These are phyloP conservation scores for Babesia bigemina DNA, from an alignment of 169 alveolate genomes.

Conservation along the genomic window DNA sequence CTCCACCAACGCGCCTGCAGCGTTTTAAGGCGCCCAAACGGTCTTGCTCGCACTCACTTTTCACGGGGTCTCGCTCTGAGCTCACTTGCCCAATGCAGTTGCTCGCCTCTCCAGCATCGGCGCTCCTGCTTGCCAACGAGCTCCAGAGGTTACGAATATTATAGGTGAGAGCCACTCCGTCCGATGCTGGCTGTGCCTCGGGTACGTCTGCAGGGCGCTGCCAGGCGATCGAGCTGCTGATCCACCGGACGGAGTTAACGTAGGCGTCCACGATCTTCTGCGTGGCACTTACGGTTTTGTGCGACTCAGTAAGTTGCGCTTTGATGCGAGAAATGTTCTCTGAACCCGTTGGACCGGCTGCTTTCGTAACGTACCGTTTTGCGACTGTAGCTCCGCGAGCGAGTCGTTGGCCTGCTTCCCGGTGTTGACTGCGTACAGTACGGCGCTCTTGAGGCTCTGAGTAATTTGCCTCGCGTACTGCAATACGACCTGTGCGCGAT, in stretches of 20 bases:
- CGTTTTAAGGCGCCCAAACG: background rate
- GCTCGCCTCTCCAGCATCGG: too few species aligned
- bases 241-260: slow-evolving; percentile 58
- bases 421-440: slow-evolving; percentile 40
- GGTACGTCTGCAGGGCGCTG: slow-evolving; percentile 9
- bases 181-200: background rate
- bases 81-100: too few species aligned
- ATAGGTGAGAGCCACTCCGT: too few species aligned
- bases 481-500: slow-evolving; percentile 23
- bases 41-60: background rate
- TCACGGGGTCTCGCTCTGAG: background rate
- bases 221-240: slow-evolving; percentile 49
- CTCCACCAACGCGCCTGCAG: slow-evolving; percentile 33
- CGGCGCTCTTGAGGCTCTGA: slow-evolving; percentile 40
- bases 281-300: slow-evolving; percentile 41
- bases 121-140: too few species aligned
- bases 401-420: slow-evolving; percentile 46
- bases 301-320: slow-evolving; percentile 36
- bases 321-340: slow-evolving; percentile 59
- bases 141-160: background rate
- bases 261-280: slow-evolving; percentile 53
- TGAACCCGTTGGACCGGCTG: background rate
- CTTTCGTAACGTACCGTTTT: slow-evolving; percentile 38
- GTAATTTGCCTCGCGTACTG: slow-evolving; percentile 14
- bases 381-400: slow-evolving; percentile 52